Evolutionary conservation across 257 asterid species (phyloP), one percentile per base, ranked within the genome.

Genomic region (Fraxinus excelsior): DNA sequence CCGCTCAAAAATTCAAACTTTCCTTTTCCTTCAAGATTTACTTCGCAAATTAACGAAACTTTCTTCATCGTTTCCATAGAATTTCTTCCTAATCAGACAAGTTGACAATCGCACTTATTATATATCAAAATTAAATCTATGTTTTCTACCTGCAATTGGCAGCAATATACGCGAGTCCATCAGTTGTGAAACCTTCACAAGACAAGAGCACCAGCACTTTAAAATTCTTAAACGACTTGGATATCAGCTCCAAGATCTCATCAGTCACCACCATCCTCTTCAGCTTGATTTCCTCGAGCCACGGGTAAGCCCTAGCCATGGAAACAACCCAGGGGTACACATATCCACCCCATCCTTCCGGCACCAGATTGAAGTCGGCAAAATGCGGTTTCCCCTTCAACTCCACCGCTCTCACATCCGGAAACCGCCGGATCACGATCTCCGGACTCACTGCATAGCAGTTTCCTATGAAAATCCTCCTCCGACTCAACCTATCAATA

Each of bases 301-400:
- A 77, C 29, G 97, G 96, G 74, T 88, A 92, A 14, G 97, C 90
- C 79, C 21, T 85, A 14, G 92, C 74, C 96, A 94, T 92, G 32
- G 93, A 87, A 51, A 67, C 78, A 73, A 92, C 67, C 98, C 98
- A 94, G 0, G 97, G 98, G 68, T 81, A 44, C 9, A 91, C 86
- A 70, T 82, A 86, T 0, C 87, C 98, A 23, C 98, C 98, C 98
- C 98, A 94, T 0, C 96, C 97, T 23, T 91, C 97, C 37, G 98
- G 98, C 34, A 94, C 97, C 62, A 94, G 87, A 86, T 87, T 92
- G 76, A 94, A 92, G 83, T 92, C 97, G 0, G 97, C 98, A 70
- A 92, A 94, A 90, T 92, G 98, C 65, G 98, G 98, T 88, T 94
- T 92, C 34, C 97, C 97, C 80, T 94, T 94, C 72, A 94, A 78